Evolutionary conservation across 73 alveolate species (phyloP).

Genomic region (Paramecium sexaurelia): DNA sequence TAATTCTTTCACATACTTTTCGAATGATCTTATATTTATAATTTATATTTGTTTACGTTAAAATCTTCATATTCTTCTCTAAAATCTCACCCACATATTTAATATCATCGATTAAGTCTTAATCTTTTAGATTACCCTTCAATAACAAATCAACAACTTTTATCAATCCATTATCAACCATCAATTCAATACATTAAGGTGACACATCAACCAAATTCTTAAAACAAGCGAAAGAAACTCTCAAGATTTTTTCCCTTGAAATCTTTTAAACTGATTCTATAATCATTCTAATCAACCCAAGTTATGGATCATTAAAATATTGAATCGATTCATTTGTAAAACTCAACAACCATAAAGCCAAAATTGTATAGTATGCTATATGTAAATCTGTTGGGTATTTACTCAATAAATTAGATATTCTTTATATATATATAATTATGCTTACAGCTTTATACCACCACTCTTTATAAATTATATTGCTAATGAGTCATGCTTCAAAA

Average conservation of each 20-base stretch:
- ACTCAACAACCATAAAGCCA: conserved; percentile 58
- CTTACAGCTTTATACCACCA: conserved; percentile 23
- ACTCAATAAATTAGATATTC: neutral
- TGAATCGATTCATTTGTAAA: conserved; percentile 39
- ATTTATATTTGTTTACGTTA: conserved; percentile 9
- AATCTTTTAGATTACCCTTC: conserved; percentile 62
- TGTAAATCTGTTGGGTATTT: conserved; percentile 62
- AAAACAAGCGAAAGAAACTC: conserved; percentile 69
- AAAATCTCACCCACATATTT: conserved; percentile 65
- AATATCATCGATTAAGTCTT: conserved; percentile 64
- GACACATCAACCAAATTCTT: conserved; percentile 29
- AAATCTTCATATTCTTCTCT: conserved; percentile 63
- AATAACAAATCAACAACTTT: conserved; percentile 61
- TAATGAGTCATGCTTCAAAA: conserved; percentile 21
- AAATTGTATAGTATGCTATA: conserved; percentile 57
- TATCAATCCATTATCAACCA: conserved; percentile 62
- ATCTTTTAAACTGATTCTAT: conserved; percentile 68
- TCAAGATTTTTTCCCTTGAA: conserved; percentile 62
- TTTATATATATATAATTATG: neutral
- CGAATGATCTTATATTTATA: conserved; percentile 78
- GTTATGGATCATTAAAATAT: conserved; percentile 47
- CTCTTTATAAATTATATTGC: conserved; percentile 7
- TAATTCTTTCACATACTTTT: conserved; percentile 89
- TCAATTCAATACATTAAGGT: conserved; percentile 55
- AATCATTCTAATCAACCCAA: conserved; percentile 49